Conservation (phyloP, 192 early-diverging fungal species). For the Pilobolus umbonatus region DNA sequence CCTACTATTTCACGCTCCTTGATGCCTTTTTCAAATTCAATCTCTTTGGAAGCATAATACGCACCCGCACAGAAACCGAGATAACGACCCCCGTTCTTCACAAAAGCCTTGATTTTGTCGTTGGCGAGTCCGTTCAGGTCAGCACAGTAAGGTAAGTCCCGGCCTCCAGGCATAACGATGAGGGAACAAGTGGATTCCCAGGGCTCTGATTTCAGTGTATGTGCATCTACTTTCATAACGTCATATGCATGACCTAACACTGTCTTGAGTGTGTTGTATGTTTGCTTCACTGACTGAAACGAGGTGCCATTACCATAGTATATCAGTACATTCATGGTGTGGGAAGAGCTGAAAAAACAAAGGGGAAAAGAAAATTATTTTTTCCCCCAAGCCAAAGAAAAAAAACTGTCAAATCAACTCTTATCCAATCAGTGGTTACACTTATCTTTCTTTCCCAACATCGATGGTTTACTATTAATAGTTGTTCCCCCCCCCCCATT, state of each 20-base stretch:
- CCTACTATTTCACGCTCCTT: conserved; percentile 63
- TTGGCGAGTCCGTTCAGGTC: conserved; percentile 65
- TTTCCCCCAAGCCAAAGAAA: too few species aligned
- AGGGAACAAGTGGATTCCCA: conserved; percentile 87
- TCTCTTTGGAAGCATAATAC: conserved; percentile 68
- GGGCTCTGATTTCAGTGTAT: conserved; percentile 66
- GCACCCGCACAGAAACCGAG: conserved; percentile 90
- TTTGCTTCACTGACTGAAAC: conserved; percentile 52
- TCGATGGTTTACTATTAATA: too few species aligned
- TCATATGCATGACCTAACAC: conserved; percentile 83
- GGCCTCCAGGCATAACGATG: conserved; percentile 86
- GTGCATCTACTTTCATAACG: conserved; percentile 76
- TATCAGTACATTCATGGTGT: conserved; percentile 74
- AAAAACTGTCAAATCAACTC: too few species aligned
- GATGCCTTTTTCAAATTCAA: conserved; percentile 75
- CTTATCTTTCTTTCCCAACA: too few species aligned
- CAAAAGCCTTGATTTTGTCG: conserved; percentile 58
- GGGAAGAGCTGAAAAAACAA: too few species aligned
- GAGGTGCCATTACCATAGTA: conserved; percentile 80
- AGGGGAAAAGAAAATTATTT: too few species aligned
- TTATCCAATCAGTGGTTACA: too few species aligned
- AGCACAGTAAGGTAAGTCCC: conserved; percentile 76
- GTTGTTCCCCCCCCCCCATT: too few species aligned
- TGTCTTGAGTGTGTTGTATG: conserved; percentile 64
- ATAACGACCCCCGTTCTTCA: conserved; percentile 76